Conservation (phyloP, 495 filamentous ascomycete species). For the Oleoguttula mirabilis region DNA sequence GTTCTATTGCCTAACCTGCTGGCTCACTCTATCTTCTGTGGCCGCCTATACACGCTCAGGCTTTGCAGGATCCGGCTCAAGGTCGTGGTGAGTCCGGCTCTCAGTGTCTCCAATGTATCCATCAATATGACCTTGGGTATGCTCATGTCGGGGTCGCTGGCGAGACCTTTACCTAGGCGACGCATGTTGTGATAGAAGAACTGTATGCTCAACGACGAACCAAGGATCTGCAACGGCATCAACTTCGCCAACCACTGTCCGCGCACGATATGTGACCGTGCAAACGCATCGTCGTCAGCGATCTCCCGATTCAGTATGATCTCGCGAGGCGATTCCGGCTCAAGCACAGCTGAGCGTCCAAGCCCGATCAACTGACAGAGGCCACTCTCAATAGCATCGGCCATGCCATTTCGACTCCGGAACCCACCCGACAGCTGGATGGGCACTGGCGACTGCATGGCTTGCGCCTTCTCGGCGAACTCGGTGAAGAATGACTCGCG, state of each 20-base stretch:
- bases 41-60: no score
- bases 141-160: constrained; percentile 21
- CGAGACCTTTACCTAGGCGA: constrained; percentile 20
- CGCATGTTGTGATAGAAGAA: constrained; percentile 24
- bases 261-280: constrained; percentile 20
- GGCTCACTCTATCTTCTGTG: no score
- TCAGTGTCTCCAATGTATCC: no score
- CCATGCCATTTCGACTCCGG: constrained; percentile 20
- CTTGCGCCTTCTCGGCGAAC: constrained; percentile 19
- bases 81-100: no score
- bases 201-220: constrained; percentile 20
- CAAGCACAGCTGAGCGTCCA: constrained; percentile 15
- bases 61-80: no score
- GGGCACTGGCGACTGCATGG: constrained; percentile 11
- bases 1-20: no score
- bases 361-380: constrained; percentile 20
- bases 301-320: constrained; percentile 17
- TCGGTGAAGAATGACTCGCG: constrained; percentile 23
- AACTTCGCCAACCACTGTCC: constrained; percentile 23
- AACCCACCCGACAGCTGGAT: constrained; percentile 23
- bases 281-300: constrained; percentile 18
- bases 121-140: no score
- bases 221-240: constrained; percentile 22
- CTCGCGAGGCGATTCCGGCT: constrained; percentile 20
- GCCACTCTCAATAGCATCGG: constrained; percentile 20